Percentiles rank a stretch among this genome's conserved stretches.
Conservation (phyloP, 495 filamentous ascomycete species). For the Neurospora sp. region DNA sequence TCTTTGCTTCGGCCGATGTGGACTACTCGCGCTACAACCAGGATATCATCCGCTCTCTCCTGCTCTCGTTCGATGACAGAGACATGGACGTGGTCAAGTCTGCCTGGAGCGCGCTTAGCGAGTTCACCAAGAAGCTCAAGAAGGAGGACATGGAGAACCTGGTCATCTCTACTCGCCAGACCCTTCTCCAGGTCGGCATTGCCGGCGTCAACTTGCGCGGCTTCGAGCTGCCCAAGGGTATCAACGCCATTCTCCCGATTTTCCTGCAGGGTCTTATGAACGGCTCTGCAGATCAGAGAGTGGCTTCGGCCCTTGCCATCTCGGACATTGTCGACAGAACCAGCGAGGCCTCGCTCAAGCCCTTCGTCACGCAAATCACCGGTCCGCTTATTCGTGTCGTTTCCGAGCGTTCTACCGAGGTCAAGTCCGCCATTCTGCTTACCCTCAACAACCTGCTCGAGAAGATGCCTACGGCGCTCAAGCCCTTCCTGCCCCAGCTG, state of each 20-base stretch:
- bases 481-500: constrained; percentile 93
- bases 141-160: constrained; percentile 98
- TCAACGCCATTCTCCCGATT: constrained; percentile 92
- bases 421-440: constrained; percentile 88
- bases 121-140: constrained; percentile 75
- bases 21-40: constrained; percentile 93
- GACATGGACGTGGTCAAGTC: constrained; percentile 83
- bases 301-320: constrained; percentile 83
- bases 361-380: constrained; percentile 94
- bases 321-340: constrained; percentile 92
- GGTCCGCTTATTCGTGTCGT: constrained; percentile 95
- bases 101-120: constrained; percentile 81
- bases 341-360: constrained; percentile 69
- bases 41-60: constrained; percentile 77
- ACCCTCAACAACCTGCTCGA: constrained; percentile 91
- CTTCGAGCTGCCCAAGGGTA: constrained; percentile 91
- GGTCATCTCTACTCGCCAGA: constrained; percentile 75
- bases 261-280: constrained; percentile 98
- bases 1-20: constrained; percentile 70
- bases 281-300: constrained; percentile 81
- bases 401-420: constrained; percentile 86
- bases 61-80: constrained; percentile 84
- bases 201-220: constrained; percentile 76
- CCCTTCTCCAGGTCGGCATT: constrained; percentile 78
- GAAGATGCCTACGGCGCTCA: constrained; percentile 92